Evolutionary conservation across 2,329 filamentous ascomycete species (phyloP), one percentile per base, ranked within the genome.

Genomic region (Alternaria sp.): DNA sequence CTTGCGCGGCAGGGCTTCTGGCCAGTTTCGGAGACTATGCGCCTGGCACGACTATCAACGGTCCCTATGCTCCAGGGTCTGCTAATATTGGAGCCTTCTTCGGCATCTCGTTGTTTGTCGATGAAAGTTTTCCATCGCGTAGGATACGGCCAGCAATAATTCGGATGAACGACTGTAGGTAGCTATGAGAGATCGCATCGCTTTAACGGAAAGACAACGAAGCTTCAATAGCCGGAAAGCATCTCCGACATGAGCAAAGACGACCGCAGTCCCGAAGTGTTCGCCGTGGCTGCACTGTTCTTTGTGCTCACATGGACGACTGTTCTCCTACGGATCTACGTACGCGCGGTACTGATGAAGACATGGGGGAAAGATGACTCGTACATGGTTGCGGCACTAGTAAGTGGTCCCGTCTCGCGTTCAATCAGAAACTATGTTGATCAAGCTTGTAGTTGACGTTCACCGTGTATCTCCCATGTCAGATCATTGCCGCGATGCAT

Each of bases 301-400:
- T 75, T 82, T 57, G 56, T 77, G 8, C 65, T 81, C 15, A 75
- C 79, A 61, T 81, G 79, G 74, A 58, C 79, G 6, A 74, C 79
- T 9, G 75, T 82, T 23, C 55, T 67, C 28, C 63, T 83, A 19
- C 74, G 81, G 6, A 64, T 82, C 25, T 79, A 81, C 51, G 79
- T 81, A 8, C 75, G 81, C 45, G 73, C 74, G 6, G 64, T 70
- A 17, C 67, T 82, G 72, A 70, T 80, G 51, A 77, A 76, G 21
- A 74, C 69, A 3, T 82, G 80, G 69, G 81, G 80, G 9, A 55
- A 67, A n/a, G 81, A 70, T 67, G 82, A 84, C 68, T 80, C 74
- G 66, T 77, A 71, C 7, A 83, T 83, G 80, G 60, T 82, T 28
- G 69, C 71, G 5, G 78, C 81, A 11, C 68, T 80, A 54, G 75